A percentile compares a stretch with the other conserved stretches of the same genome.
Evolutionary conservation across 192 early-diverging fungal species (phyloP).

Genomic region (Gryganskiella cystojenkinii): DNA sequence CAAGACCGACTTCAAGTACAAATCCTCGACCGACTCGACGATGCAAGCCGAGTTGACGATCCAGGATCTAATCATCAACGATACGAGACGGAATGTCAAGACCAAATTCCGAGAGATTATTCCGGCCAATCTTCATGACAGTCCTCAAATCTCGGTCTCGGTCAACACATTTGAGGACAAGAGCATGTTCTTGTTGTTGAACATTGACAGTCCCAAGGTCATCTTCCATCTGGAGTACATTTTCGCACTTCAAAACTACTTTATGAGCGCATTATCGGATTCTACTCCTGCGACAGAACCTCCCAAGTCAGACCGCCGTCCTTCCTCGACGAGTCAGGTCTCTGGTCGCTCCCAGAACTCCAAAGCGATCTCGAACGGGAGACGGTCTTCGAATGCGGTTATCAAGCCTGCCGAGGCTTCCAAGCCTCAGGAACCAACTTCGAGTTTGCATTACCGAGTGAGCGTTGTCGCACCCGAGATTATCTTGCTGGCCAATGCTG

Average conservation of each 20-base stretch:
- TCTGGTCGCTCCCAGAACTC: conserved; percentile 4
- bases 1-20: conserved; percentile 63
- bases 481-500: conserved; percentile 84
- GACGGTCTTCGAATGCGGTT: conserved; percentile 8
- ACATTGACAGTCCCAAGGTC: conserved; percentile 84
- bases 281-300: conserved; percentile 3
- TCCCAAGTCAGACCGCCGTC: not conserved
- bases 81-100: conserved; percentile 79
- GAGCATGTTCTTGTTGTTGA: conserved; percentile 71
- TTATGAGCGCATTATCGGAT: conserved; percentile 69
- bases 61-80: conserved; percentile 77
- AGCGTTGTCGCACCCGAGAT: conserved; percentile 86
- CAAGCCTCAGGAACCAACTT: conserved; percentile 31
- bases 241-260: conserved; percentile 81
- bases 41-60: conserved; percentile 79
- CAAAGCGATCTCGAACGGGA: conserved; percentile 18
- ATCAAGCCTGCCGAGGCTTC: conserved; percentile 28
- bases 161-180: conserved; percentile 55
- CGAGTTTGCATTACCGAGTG: conserved; percentile 76
- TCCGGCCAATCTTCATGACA: conserved; percentile 65
- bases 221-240: conserved; percentile 90
- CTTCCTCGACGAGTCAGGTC: conserved; percentile 12
- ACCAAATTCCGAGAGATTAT: conserved; percentile 90
- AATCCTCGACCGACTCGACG: conserved; percentile 65
- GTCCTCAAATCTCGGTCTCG: conserved; percentile 69